phyloP scores from a whole-genome alignment of 2,329 filamentous ascomycete species.

The Phymatotrichopsis omnivora region DNA sequence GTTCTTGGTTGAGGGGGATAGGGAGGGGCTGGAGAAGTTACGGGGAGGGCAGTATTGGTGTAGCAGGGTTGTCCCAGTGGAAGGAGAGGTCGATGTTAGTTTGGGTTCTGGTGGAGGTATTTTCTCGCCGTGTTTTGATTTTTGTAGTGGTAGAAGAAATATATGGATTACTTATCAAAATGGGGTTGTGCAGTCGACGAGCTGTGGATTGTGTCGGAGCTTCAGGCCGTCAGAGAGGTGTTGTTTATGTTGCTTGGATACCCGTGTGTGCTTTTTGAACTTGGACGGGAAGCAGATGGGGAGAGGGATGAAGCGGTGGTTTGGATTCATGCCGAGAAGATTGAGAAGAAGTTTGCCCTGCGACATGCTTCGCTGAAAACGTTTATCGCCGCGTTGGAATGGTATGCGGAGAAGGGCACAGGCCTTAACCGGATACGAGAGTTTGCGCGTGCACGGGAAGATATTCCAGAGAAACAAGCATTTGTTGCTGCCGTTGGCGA shows the following conservation, averaged over 20 bases:
- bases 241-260: slow-evolving; percentile 79
- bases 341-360: slow-evolving; percentile 20
- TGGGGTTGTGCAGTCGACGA: slow-evolving; percentile 33
- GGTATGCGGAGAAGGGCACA: slow-evolving; percentile 29
- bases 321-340: slow-evolving; percentile 12
- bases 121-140: not conserved
- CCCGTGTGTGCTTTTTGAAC: slow-evolving; percentile 58
- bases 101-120: slow-evolving; percentile 34
- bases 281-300: slow-evolving; percentile 10
- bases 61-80: slow-evolving; percentile 19
- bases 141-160: not conserved
- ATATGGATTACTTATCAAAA: slow-evolving; percentile 5
- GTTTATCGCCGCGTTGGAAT: slow-evolving; percentile 26
- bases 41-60: slow-evolving; percentile 43
- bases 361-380: slow-evolving; percentile 22
- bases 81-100: slow-evolving; percentile 37
- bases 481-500: slow-evolving; percentile 24
- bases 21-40: slow-evolving; percentile 36
- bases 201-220: slow-evolving; percentile 50
- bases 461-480: slow-evolving; percentile 23
- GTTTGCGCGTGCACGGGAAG: slow-evolving; percentile 21
- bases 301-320: slow-evolving; percentile 8
- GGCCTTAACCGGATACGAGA: slow-evolving; percentile 27
- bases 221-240: slow-evolving; percentile 63
- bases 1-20: slow-evolving; percentile 33